Conservation (phyloP, 1,284 basidiomycete genomes). For the Pisolithus thermaeus region DNA sequence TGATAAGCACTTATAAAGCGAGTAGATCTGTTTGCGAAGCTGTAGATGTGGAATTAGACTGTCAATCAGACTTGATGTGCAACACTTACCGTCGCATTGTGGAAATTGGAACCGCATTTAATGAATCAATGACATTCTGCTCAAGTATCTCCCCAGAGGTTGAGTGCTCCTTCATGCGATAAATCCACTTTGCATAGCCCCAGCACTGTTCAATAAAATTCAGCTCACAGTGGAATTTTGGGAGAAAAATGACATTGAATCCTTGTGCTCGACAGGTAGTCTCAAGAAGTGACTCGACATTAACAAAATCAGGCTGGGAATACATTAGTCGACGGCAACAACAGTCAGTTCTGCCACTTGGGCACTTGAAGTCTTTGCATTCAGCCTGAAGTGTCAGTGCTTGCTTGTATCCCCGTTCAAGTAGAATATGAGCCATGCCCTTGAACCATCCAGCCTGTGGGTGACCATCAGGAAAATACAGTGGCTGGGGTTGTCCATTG, state of each 20-base stretch:
- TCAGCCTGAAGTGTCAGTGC: background rate
- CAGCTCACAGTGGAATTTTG: slow-evolving; percentile 3
- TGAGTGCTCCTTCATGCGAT: background rate
- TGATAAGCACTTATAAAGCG: too few species aligned
- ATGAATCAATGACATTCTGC: background rate
- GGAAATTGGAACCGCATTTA: background rate
- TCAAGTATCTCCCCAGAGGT: background rate
- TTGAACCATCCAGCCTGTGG: slow-evolving; percentile 16
- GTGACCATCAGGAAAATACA: too few species aligned
- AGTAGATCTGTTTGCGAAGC: too few species aligned
- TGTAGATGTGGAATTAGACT: too few species aligned
- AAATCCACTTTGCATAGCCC: slow-evolving; percentile 1
- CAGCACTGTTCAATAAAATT: slow-evolving; percentile 6
- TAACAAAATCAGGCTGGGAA: background rate
- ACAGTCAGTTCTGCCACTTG: too few species aligned
- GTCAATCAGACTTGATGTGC: too few species aligned
- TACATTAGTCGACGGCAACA: too few species aligned
- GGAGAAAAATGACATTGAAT: slow-evolving; percentile 2
- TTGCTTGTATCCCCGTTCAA: slow-evolving; percentile 29
- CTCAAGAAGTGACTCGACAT: background rate
- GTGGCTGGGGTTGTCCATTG: too few species aligned
- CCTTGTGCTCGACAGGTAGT: background rate
- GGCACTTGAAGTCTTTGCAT: slow-evolving; percentile 16
- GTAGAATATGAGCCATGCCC: slow-evolving; percentile 23
- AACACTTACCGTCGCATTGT: background rate